Conservation (phyloP, 305 asterid species). For the Solanum hybrid region DNA sequence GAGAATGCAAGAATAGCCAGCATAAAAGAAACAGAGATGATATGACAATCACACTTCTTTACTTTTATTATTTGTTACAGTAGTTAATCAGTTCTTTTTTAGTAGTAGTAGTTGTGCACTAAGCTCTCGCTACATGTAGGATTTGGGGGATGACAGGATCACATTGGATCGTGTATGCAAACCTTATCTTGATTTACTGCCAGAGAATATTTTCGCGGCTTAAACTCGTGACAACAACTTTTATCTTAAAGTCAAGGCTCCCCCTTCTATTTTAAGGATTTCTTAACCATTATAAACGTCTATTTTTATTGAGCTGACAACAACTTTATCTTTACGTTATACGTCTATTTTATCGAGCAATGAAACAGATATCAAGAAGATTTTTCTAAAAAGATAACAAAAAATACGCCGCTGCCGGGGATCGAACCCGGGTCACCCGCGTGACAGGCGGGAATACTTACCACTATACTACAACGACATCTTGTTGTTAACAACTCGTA, state of each 20-base stretch:
- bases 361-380: too few relatives aligned
- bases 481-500: rapidly evolving
- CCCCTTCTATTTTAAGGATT: neutral
- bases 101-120: neutral
- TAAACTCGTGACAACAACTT: neutral
- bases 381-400: neutral
- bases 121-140: neutral
- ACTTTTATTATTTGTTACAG: neutral
- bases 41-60: constrained; percentile 16
- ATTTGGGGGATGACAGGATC: neutral
- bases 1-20: constrained; percentile 58
- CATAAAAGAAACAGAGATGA: constrained; percentile 68
- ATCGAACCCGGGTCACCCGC: constrained; percentile 44
- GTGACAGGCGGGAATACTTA: constrained; percentile 42
- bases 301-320: neutral
- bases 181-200: neutral
- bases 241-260: neutral
- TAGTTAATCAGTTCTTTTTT: neutral
- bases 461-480: constrained; percentile 38
- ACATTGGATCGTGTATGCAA: neutral
- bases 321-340: too few relatives aligned
- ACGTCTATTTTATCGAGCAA: neutral
- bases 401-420: constrained; percentile 32
- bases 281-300: neutral
- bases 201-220: neutral